Percentiles rank a stretch among this genome's conserved stretches.
Conservation (phyloP, 23 red algal species). For the Gracilaria vermiculophylla region DNA sequence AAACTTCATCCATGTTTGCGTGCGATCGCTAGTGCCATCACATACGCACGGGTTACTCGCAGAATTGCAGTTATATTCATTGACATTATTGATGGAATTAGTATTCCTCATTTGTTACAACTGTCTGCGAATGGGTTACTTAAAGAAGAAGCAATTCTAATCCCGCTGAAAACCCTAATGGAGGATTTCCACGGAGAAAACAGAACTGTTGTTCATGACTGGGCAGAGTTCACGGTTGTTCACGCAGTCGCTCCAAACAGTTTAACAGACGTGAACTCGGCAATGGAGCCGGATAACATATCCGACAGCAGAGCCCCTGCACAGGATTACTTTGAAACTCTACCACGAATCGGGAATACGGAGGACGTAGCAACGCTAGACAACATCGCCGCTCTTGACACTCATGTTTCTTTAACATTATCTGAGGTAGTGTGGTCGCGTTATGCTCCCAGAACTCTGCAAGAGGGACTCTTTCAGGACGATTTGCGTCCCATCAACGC, state of each 20-base stretch:
- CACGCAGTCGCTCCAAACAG: constrained; percentile 31
- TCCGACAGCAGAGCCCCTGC: constrained; percentile 9
- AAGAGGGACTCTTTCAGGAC: constrained; percentile 32
- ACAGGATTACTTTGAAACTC: constrained; percentile 16
- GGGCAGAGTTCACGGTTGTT: constrained; percentile 60
- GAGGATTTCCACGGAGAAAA: background rate
- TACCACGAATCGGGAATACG: constrained; percentile 43
- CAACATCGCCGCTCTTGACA: constrained; percentile 41
- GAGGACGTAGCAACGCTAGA: constrained; percentile 52
- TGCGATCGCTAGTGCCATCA: constrained; percentile 58
- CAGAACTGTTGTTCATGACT: constrained; percentile 10
- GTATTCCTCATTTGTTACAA: background rate
- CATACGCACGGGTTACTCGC: constrained; percentile 43
- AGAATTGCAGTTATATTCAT: constrained; percentile 58
- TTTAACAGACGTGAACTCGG: background rate
- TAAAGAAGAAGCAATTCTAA: constrained; percentile 2
- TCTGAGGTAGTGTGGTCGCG: constrained; percentile 23
- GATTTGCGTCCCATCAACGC: background rate
- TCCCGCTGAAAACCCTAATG: background rate
- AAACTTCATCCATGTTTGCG: constrained; percentile 35
- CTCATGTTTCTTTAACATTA: constrained; percentile 42
- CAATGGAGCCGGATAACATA: background rate
- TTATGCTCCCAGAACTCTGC: constrained; percentile 25
- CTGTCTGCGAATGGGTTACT: background rate
- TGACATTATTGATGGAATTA: background rate